Conservation (phyloP, 441 rosid genomes). For the Pelargonium fulgidum region DNA sequence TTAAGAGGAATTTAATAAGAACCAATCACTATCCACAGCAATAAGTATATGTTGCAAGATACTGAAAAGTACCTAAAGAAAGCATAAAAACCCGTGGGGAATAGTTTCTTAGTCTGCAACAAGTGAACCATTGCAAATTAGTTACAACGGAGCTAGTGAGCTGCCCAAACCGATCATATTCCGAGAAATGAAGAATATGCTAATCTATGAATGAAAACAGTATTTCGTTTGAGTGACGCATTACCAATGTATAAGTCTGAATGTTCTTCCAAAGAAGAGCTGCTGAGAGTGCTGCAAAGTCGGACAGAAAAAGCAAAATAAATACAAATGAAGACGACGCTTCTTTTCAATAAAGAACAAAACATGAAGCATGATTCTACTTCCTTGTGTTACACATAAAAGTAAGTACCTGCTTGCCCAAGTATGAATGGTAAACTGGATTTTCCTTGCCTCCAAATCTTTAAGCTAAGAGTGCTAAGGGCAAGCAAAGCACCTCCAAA, state of each 20-base stretch:
- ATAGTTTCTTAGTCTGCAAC: constrained; percentile 66
- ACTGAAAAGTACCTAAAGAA: constrained; percentile 43
- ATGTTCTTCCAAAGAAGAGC: constrained; percentile 67
- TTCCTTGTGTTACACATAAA: background rate
- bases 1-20: background rate
- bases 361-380: background rate
- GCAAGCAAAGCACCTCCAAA: constrained; percentile 77
- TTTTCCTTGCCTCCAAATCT: constrained; percentile 81
- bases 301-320: constrained; percentile 10
- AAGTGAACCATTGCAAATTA: too few relatives aligned
- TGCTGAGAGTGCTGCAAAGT: constrained; percentile 65
- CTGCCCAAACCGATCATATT: too few relatives aligned
- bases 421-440: constrained; percentile 80
- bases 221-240: constrained; percentile 15
- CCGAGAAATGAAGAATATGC: background rate
- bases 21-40: background rate
- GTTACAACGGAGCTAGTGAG: too few relatives aligned
- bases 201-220: constrained; percentile 4
- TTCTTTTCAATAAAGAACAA: background rate
- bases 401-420: constrained; percentile 76
- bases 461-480: constrained; percentile 70
- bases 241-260: constrained; percentile 53
- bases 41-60: constrained; percentile 1
- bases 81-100: constrained; percentile 57
- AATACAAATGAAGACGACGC: background rate